Base-by-base conservation (phyloP, 441 rosid genomes). In the California macrophylla region DNA sequence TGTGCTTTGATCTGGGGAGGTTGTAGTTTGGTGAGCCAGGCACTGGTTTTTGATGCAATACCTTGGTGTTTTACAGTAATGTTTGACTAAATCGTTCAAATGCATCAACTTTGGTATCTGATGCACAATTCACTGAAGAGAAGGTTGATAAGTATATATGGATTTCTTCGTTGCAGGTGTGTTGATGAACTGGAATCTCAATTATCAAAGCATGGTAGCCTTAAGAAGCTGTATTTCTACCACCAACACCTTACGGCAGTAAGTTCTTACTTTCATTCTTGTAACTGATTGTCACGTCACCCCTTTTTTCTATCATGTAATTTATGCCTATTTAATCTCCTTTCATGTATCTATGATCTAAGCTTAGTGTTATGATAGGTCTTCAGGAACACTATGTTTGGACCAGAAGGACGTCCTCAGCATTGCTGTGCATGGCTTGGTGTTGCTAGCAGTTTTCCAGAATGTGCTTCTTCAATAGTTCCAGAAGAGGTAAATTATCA, bases 401-500 rank as follows among this genome's bases (percentile, higher is more conserved):
- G 98, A 60, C 98, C 97, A 73, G 99, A 95, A 84, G 99, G 99
- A 75, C 96, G 98, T 75, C 99, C 99, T 71, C 99, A 92, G 77
- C 99, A 95, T 79, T 95, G 99, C 71, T 95, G 99, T 86, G 97
- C 99, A 70, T 95, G 99, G 99, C 97, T 95, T 75, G 95, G 99
- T 77, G 97, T 91, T 78, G 99, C 98, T 75, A 88, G 98, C 81
- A 92, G 97, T 74, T 95, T 95, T 75, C 98, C 97, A 30, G 99
- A 92, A 72, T 92, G 99, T 80, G 93, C 98, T 82, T 95, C 98
- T 68, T 78, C 95, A 67, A 85, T 95, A 78, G 85, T 92, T 77
- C 92, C 98, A 1, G 99, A 95, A 82, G 99, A 95, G 97, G 99
- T 92, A 80, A 81, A 73, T 32, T 45, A 18, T 64, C 64, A 50